These are phyloP conservation scores for Schwanniomyces polymorphus DNA, from an alignment of 805 yeast species.

Conservation along the genomic window DNA sequence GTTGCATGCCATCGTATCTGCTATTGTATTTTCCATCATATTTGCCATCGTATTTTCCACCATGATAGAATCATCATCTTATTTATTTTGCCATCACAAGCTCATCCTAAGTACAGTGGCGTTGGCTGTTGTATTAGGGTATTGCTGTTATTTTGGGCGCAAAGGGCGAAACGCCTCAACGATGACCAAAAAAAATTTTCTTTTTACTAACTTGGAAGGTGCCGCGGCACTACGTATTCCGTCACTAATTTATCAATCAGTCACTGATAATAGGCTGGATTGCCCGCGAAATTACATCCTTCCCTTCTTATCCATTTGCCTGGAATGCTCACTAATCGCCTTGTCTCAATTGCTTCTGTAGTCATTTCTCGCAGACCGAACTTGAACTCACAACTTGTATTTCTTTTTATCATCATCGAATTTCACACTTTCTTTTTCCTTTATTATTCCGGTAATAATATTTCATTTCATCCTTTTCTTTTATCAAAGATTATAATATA, in stretches of 20 bases:
- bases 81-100: no score
- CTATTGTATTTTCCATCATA: no score
- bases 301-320: not conserved
- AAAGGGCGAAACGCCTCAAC: not conserved
- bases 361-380: not conserved
- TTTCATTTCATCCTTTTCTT: constrained; percentile 1
- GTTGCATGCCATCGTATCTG: no score
- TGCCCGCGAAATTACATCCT: not conserved
- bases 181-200: not conserved
- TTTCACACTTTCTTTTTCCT: constrained; percentile 1
- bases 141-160: not conserved
- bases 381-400: not conserved
- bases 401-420: not conserved
- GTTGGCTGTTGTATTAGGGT: no score
- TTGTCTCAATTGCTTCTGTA: not conserved
- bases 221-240: not conserved
- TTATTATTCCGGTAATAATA: not conserved
- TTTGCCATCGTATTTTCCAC: no score
- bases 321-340: not conserved
- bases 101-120: no score
- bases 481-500: not conserved
- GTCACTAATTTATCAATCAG: not conserved
- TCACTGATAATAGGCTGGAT: not conserved
- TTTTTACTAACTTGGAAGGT: not conserved
- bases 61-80: no score